These are phyloP conservation scores for Toxicodendron radicans DNA, from an alignment of 345 rosid genomes.

Conservation along the genomic window DNA sequence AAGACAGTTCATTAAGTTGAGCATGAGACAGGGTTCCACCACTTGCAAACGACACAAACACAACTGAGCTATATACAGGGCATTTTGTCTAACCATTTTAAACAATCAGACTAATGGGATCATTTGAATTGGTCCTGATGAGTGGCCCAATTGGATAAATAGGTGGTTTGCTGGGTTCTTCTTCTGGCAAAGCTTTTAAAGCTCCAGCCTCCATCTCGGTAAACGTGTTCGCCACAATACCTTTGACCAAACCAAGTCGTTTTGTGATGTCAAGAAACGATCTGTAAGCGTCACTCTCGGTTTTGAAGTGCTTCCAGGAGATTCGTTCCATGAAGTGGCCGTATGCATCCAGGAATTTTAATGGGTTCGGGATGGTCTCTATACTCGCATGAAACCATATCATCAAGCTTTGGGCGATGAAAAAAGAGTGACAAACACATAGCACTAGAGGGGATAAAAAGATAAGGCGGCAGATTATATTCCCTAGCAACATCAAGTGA, in stretches of 20 bases:
- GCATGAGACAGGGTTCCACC: conserved; percentile 28
- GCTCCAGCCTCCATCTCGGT: conserved; percentile 39
- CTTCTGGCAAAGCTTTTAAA: conserved; percentile 27
- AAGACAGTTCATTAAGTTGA: conserved; percentile 22
- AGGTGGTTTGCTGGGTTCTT: conserved; percentile 26
- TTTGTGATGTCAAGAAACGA: conserved; percentile 29
- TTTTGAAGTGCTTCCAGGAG: conserved; percentile 33
- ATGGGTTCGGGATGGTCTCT: conserved; percentile 38
- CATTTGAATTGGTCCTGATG: conserved; percentile 6
- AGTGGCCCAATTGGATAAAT: conserved; percentile 49
- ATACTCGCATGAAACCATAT: conserved; percentile 31
- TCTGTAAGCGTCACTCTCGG: conserved; percentile 35
- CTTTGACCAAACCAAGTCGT: conserved; percentile 33
- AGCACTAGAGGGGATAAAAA: conserved; percentile 39
- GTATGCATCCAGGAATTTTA: conserved; percentile 44
- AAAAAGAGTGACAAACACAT: conserved; percentile 30
- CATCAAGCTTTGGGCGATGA: conserved; percentile 39
- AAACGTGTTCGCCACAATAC: conserved; percentile 43
- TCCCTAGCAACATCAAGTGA: conserved; percentile 39
- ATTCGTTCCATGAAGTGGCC: conserved; percentile 42
- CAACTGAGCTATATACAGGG: conserved; percentile 25
- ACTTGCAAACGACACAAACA: conserved; percentile 29
- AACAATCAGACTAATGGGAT: conserved; percentile 18
- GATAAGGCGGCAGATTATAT: conserved; percentile 29
- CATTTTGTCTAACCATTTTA: conserved; percentile 32